A percentile compares a stretch with the other conserved stretches of the same genome.
Evolutionary conservation across 345 rosid genomes (phyloP).

Genomic region (Syzygium jambos): DNA sequence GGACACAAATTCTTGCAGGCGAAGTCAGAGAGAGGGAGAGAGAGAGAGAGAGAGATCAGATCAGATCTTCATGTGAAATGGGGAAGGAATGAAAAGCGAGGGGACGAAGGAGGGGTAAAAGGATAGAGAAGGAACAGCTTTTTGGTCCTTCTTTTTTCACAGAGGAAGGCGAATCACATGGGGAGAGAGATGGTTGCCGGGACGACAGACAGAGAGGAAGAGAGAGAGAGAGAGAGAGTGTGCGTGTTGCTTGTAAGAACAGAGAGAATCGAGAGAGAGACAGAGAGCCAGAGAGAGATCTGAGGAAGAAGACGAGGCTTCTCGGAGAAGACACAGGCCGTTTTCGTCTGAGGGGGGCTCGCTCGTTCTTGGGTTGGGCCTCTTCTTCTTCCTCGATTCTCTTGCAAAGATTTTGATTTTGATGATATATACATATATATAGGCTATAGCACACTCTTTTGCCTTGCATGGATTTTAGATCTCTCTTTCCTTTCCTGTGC

Average conservation of each 20-base stretch:
- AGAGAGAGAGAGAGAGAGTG: neutral
- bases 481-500: neutral
- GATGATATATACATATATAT: neutral
- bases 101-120: neutral
- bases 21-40: neutral
- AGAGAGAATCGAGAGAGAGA: neutral
- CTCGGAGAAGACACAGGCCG: neutral
- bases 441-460: neutral
- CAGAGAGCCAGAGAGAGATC: neutral
- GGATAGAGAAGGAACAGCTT: neutral
- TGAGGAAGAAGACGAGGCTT: neutral
- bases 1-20: neutral
- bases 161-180: neutral
- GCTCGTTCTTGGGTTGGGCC: neutral
- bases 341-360: neutral
- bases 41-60: neutral
- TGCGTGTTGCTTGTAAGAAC: neutral
- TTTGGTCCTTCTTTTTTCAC: neutral
- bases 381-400: neutral
- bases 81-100: neutral
- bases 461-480: neutral
- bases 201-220: neutral
- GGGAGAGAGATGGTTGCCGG: neutral
- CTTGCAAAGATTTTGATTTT: neutral
- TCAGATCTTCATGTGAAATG: neutral